Base-by-base conservation (phyloP, 108 stramenopile genomes). In the Fragilaria crotonensis region DNA sequence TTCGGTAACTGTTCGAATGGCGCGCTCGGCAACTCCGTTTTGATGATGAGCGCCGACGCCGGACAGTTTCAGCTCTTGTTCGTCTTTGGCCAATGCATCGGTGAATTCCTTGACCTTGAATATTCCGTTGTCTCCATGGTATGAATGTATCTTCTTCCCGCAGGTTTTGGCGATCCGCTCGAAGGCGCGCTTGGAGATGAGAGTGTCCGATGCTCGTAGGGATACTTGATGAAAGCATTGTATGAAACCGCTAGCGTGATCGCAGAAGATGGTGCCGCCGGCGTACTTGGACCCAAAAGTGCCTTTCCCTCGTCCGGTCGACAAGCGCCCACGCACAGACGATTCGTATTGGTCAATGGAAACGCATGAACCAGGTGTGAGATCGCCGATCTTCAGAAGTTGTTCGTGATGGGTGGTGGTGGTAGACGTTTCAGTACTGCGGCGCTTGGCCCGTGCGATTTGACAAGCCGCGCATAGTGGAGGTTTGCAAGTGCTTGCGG, bases 21-120 rank as follows among this genome's bases (percentile, higher is more conserved):
- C 50, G 0, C 51, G 23, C 51, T 80, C 72, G 18, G 75, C 75
- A 29, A 57, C 50, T 31, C 64, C 60, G 55, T 80, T 80, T 49
- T 78, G 72, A 53, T 71, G 70, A 9, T 76, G 53, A 0, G 70
- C 66, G 25, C 70, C 69, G 2, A 67, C 62, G 2, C 75, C 75
- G 25, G 48, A 33, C 52, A 62, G 66, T 1, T 33, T 26, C 18
- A 71, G 26, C 18, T 25, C 54, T 49, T 70, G 73, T 9, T 47
- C 48, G 4, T 26, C 5, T 0, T 20, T 11, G 5, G 30, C 32
- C 11, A 62, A 53, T 36, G 61, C 41, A 2, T 48, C 21, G 46
- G 45, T 64, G 22, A 66, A 76, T 1, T 41, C 47, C 1, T 59
- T 31, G 17, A 48, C 21, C 41, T 45, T 47, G 50, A 72, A 77